Conservation (phyloP, 305 asterid species). For the Fraxinus platypoda region DNA sequence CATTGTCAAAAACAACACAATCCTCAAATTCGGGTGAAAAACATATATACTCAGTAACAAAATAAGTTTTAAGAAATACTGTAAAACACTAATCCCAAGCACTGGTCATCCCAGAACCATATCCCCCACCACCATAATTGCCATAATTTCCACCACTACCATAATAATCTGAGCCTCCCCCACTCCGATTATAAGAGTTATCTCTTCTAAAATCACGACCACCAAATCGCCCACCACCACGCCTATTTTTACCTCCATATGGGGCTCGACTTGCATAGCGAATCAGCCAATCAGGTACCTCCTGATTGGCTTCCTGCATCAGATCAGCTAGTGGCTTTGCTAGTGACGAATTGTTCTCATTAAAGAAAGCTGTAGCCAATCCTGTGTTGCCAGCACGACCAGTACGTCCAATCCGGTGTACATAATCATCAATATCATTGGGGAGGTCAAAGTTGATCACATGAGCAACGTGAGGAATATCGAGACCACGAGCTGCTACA, state of each 20-base stretch:
- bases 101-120: constrained; percentile 43
- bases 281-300: constrained; percentile 64
- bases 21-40: constrained; percentile 30
- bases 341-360: constrained; percentile 46
- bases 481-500: constrained; percentile 73
- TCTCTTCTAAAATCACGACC: constrained; percentile 67
- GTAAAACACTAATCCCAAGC: constrained; percentile 56
- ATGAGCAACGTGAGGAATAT: constrained; percentile 63
- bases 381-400: constrained; percentile 74
- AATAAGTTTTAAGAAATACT: constrained; percentile 6
- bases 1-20: constrained; percentile 28
- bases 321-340: constrained; percentile 50
- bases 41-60: constrained; percentile 29
- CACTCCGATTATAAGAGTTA: constrained; percentile 37
- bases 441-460: constrained; percentile 69
- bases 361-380: constrained; percentile 64
- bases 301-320: constrained; percentile 65
- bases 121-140: constrained; percentile 43
- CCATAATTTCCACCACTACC: constrained; percentile 44
- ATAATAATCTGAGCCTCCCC: constrained; percentile 38
- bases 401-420: constrained; percentile 66
- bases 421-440: constrained; percentile 65
- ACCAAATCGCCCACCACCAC: constrained; percentile 71
- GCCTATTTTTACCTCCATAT: constrained; percentile 50
- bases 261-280: constrained; percentile 53